Evolutionary conservation across 2,329 filamentous ascomycete genomes (phyloP).

Genomic region (Xylaria digitata): DNA sequence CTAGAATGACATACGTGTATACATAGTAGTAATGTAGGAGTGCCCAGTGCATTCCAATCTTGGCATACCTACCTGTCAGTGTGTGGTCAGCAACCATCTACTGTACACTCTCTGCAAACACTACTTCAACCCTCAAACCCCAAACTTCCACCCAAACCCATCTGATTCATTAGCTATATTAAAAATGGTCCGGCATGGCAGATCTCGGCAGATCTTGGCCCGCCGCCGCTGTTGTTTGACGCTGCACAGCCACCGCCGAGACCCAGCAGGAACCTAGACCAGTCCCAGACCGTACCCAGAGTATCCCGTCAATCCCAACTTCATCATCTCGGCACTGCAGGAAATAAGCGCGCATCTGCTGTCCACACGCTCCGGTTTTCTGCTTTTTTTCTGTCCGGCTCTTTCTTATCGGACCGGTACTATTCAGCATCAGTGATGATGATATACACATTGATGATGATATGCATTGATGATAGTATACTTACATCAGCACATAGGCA

Average conservation of each 20-base stretch:
- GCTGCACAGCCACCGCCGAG: slow-evolving; percentile 32
- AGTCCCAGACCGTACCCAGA: background rate
- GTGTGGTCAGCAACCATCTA: too few species aligned
- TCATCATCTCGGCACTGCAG: background rate
- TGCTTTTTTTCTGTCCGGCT: background rate
- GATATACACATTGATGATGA: slow-evolving; percentile 5
- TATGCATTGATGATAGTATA: background rate
- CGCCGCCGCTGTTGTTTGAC: slow-evolving; percentile 17
- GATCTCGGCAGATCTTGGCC: slow-evolving; percentile 37
- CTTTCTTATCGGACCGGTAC: background rate
- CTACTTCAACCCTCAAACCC: too few species aligned
- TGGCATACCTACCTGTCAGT: too few species aligned
- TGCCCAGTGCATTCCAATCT: too few species aligned
- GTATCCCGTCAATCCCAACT: slow-evolving; percentile 22
- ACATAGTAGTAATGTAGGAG: too few species aligned
- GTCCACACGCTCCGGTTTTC: background rate
- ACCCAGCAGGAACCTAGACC: background rate
- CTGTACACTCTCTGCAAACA: too few species aligned
- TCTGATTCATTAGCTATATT: slow-evolving; percentile 5
- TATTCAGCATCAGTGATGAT: background rate
- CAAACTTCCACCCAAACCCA: background rate
- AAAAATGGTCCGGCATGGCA: slow-evolving; percentile 29
- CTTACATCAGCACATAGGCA: background rate
- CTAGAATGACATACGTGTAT: too few species aligned
- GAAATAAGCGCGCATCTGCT: background rate